Evolutionary conservation across 805 yeast genomes (phyloP).

Genomic region (Saturnispora diversa): DNA sequence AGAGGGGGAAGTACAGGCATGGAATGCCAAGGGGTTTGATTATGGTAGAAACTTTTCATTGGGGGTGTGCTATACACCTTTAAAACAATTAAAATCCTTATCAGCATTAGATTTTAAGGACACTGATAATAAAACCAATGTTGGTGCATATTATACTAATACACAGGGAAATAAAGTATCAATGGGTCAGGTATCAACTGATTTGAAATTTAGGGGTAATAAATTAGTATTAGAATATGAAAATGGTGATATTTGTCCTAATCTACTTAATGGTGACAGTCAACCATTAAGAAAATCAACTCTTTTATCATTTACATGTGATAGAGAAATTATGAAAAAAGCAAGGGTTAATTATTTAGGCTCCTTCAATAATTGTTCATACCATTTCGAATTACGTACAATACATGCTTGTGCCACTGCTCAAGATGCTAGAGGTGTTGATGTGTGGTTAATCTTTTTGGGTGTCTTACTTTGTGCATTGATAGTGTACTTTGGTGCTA

Average conservation of each 20-base stretch:
- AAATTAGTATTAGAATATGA: slow-evolving; percentile 62
- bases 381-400: slow-evolving; percentile 76
- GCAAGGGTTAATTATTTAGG: slow-evolving; percentile 68
- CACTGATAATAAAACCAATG: slow-evolving; percentile 33
- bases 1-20: slow-evolving; percentile 35
- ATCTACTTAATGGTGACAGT: slow-evolving; percentile 36
- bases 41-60: slow-evolving; percentile 64
- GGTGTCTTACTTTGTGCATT: slow-evolving; percentile 39
- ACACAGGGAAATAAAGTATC: slow-evolving; percentile 35
- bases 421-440: slow-evolving; percentile 53
- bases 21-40: slow-evolving; percentile 67
- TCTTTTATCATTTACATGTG: slow-evolving; percentile 67
- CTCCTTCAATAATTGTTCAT: slow-evolving; percentile 66
- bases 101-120: slow-evolving; percentile 28
- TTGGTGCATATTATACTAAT: slow-evolving; percentile 54
- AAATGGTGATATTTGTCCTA: slow-evolving; percentile 54
- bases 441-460: slow-evolving; percentile 57
- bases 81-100: slow-evolving; percentile 23
- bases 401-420: slow-evolving; percentile 83
- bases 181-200: slow-evolving; percentile 53
- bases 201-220: slow-evolving; percentile 63
- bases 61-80: slow-evolving; percentile 60
- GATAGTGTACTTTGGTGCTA: slow-evolving; percentile 37
- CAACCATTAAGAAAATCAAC: slow-evolving; percentile 51
- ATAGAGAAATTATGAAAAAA: slow-evolving; percentile 56